phyloP scores from a whole-genome alignment of 2,329 filamentous ascomycete genomes.

The Stenocarpella maydis region DNA sequence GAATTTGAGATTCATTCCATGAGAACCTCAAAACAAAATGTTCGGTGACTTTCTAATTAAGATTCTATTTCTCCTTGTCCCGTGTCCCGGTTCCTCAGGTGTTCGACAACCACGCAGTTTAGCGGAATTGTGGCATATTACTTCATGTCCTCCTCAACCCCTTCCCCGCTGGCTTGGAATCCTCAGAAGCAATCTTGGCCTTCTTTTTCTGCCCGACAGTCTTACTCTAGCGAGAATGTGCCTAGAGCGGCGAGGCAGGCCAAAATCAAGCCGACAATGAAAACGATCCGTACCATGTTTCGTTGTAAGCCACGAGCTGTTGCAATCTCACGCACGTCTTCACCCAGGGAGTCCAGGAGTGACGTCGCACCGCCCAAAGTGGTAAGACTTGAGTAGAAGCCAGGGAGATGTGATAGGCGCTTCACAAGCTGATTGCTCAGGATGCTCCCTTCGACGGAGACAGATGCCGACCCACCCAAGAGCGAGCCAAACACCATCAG shows the following conservation, averaged over 20 bases:
- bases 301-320: slow-evolving; percentile 65
- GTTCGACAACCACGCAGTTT: too few species aligned
- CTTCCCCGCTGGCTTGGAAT: background rate
- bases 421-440: slow-evolving; percentile 46
- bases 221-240: slow-evolving; percentile 62
- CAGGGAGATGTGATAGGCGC: slow-evolving; percentile 44
- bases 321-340: slow-evolving; percentile 55
- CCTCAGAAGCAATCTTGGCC: background rate
- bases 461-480: slow-evolving; percentile 55
- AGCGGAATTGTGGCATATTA: background rate
- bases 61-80: too few species aligned
- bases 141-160: background rate
- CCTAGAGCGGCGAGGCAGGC: slow-evolving; percentile 57
- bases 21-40: too few species aligned
- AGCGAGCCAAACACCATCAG: slow-evolving; percentile 57
- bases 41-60: too few species aligned
- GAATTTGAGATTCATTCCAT: too few species aligned
- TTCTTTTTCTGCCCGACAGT: slow-evolving; percentile 38
- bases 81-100: too few species aligned
- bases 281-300: slow-evolving; percentile 60
- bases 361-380: slow-evolving; percentile 55
- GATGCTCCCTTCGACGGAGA: slow-evolving; percentile 55
- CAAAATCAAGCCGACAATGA: slow-evolving; percentile 38
- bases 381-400: slow-evolving; percentile 45
- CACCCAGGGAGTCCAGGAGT: slow-evolving; percentile 57